Conservation (phyloP, 805 yeast genomes). For the Debaryomyces castellii region DNA sequence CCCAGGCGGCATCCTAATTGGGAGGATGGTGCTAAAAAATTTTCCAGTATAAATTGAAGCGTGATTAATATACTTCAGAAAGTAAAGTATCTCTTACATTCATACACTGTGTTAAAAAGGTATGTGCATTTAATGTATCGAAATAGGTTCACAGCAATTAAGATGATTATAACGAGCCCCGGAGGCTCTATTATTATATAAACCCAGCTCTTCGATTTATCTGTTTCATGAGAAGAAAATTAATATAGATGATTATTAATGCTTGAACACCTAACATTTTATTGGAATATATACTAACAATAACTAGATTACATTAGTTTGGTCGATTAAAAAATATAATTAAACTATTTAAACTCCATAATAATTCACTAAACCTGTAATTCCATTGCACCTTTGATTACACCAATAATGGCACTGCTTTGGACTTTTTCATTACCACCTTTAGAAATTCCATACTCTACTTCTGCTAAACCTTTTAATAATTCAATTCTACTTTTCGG, state of each 20-base stretch:
- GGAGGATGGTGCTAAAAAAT: background rate
- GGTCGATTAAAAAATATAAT: background rate
- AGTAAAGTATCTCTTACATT: too few species aligned
- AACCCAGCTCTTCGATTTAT: conserved; percentile 27
- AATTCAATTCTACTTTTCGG: conserved; percentile 61
- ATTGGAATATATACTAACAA: background rate
- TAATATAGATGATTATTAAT: conserved; percentile 15
- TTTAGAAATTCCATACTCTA: conserved; percentile 86
- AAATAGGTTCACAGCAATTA: background rate
- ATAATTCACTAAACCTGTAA: conserved; percentile 7
- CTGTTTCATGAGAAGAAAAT: conserved; percentile 23
- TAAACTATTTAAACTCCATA: background rate
- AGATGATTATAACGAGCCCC: conserved; percentile 24
- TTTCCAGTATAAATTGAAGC: background rate
- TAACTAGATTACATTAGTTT: background rate
- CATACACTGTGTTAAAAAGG: background rate
- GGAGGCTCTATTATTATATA: conserved; percentile 20
- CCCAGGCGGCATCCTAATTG: background rate
- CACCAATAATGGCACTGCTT: conserved; percentile 86
- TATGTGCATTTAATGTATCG: background rate
- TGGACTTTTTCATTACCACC: conserved; percentile 94
- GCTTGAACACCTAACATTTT: background rate
- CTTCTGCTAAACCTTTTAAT: conserved; percentile 72
- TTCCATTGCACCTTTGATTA: conserved; percentile 68
- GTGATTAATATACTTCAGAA: too few species aligned